Percentiles rank a stretch among this genome's conserved stretches.
phyloP scores from a whole-genome alignment of 73 alveolate genomes.

The Paramecium biaurelia region DNA sequence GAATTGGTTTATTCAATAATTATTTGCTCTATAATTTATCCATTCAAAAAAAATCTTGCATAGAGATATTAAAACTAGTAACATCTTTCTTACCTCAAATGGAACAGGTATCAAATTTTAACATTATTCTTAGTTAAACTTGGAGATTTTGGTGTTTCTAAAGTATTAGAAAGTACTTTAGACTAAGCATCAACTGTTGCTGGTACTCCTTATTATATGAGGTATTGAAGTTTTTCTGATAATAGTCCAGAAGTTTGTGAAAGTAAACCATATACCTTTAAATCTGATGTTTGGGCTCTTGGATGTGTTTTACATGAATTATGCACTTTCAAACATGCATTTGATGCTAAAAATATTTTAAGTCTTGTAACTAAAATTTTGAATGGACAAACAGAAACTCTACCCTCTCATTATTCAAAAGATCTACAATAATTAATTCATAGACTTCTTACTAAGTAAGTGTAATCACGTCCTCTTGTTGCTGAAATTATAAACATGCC shows the following conservation, averaged over 20 bases:
- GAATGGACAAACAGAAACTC: slow-evolving; percentile 83
- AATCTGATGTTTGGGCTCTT: slow-evolving; percentile 98
- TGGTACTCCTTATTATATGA: slow-evolving; percentile 91
- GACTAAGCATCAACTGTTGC: slow-evolving; percentile 93
- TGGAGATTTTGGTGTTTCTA: slow-evolving; percentile 97
- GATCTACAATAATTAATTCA: slow-evolving; percentile 40
- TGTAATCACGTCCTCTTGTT: slow-evolving; percentile 8
- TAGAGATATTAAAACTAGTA: slow-evolving; percentile 94
- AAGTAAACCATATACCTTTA: slow-evolving; percentile 88
- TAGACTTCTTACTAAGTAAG: slow-evolving; percentile 24
- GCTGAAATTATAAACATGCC: slow-evolving; percentile 34
- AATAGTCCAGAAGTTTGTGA: slow-evolving; percentile 90
- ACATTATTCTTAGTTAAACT: slow-evolving; percentile 75
- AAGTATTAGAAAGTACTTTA: slow-evolving; percentile 85
- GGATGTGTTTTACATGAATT: slow-evolving; percentile 97
- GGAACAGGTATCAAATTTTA: slow-evolving; percentile 48
- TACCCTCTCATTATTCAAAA: slow-evolving; percentile 81
- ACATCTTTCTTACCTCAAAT: slow-evolving; percentile 93
- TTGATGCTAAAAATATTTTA: slow-evolving; percentile 90
- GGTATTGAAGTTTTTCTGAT: neutral
- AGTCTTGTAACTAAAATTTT: slow-evolving; percentile 89
- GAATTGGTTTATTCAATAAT: slow-evolving; percentile 80
- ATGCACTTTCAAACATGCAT: slow-evolving; percentile 94
- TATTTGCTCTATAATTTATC: slow-evolving; percentile 80
- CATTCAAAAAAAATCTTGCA: slow-evolving; percentile 94